phyloP scores from a whole-genome alignment of 257 asterid genomes.

The Voacanga thouarsii region DNA sequence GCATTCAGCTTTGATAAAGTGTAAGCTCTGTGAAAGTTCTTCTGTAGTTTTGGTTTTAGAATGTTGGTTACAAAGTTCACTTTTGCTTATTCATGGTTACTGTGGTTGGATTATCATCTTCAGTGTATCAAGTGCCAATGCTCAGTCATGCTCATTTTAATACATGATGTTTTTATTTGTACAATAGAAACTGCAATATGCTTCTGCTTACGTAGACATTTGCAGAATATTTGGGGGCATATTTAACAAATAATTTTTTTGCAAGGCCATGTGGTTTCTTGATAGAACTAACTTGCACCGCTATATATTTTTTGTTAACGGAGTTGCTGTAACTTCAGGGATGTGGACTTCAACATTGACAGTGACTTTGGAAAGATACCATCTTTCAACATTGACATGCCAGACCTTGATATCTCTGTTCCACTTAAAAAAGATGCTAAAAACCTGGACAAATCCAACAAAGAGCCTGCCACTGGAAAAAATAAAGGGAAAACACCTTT shows the following conservation, averaged over 20 bases:
- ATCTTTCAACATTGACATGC: constrained; percentile 74
- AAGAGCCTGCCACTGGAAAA: constrained; percentile 47
- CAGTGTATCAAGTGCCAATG: background rate
- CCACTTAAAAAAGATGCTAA: constrained; percentile 56
- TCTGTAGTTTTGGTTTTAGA: constrained; percentile 21
- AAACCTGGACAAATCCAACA: constrained; percentile 43
- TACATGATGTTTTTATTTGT: background rate
- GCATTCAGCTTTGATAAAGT: constrained; percentile 57
- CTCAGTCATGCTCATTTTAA: background rate
- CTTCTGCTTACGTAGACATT: background rate
- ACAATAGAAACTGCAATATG: background rate
- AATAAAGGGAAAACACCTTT: constrained; percentile 47
- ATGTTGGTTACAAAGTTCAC: constrained; percentile 15
- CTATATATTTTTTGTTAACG: constrained; percentile 11
- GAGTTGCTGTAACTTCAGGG: constrained; percentile 53
- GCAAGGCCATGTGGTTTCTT: background rate
- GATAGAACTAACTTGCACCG: constrained; percentile 8
- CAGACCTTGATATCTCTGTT: constrained; percentile 74
- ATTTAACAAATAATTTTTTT: background rate
- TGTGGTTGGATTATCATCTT: constrained; percentile 8
- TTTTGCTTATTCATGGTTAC: constrained; percentile 6
- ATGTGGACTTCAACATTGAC: constrained; percentile 78
- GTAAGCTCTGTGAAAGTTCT: constrained; percentile 39
- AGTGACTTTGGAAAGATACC: constrained; percentile 76
- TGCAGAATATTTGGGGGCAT: background rate